Conservation (phyloP, 495 filamentous ascomycete genomes). For the Penicillium lividum region DNA sequence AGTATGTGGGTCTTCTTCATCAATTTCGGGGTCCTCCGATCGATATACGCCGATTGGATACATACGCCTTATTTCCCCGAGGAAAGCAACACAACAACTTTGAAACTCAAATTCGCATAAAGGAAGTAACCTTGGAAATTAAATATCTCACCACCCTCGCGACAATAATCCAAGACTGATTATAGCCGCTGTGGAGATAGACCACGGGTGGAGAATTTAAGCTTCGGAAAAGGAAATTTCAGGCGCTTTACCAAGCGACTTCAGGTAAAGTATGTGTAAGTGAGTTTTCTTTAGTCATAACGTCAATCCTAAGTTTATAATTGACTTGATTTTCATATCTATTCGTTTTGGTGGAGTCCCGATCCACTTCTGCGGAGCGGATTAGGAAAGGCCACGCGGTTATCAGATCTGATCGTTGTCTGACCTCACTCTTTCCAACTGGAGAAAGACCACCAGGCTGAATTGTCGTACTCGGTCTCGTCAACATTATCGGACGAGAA, state of each 20-base stretch:
- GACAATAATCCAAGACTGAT: not conserved
- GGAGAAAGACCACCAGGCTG: no score
- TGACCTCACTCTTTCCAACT: not conserved
- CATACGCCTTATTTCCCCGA: not conserved
- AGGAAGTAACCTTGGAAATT: not conserved
- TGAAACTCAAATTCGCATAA: not conserved
- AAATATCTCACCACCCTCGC: not conserved
- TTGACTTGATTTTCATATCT: no score
- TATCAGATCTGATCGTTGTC: conserved; percentile 1
- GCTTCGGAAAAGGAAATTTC: not conserved
- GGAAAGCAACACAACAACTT: not conserved
- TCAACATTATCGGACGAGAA: no score
- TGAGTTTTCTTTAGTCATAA: not conserved
- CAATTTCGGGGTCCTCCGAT: not conserved
- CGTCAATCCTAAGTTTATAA: no score
- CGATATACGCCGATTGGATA: not conserved
- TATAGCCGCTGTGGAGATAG: not conserved
- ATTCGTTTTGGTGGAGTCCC: not conserved
- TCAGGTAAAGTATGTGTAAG: not conserved
- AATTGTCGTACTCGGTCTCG: no score
- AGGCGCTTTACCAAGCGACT: not conserved
- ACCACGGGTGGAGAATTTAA: not conserved
- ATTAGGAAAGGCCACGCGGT: conserved; percentile 7
- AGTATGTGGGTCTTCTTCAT: not conserved
- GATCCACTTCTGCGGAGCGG: not conserved